Base-by-base conservation (phyloP, 495 filamentous ascomycete genomes). In the Penicillium atrosanguineum region DNA sequence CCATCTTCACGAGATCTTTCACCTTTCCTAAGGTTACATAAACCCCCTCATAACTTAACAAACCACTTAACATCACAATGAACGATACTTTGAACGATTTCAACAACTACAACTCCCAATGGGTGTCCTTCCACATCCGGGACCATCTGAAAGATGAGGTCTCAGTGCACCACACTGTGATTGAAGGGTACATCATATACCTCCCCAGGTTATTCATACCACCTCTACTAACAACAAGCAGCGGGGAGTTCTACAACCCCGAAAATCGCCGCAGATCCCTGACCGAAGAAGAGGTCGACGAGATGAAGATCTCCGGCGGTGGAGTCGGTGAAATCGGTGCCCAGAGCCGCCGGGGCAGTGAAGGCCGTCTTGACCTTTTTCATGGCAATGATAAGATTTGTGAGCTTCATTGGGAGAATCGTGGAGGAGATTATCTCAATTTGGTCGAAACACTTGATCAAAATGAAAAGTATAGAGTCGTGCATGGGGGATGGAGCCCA, bases 391-490 rank as follows among this genome's bases (percentile, higher is more conserved):
- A 41, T 47, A 73, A 73, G 62, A 73, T 73, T 41, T 73, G 70
- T 44, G 70, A 73, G 47, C 60, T 73, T 15, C 70, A 73, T 46
- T 73, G 70, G 70, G 70, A 73, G 53, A 73, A 73, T 50, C 62
- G 69, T 18, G 53, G 57, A 7, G 62, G 62, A 34, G 56, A 62
- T 0, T 41, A 38, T 15, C 20, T 44, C 36, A 73, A 73, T 28
- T 45, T 65, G 21, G 64, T 73, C 29, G 70, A 73, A 58, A 53
- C 63, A 52, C 29, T 69, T 52, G 69, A 72, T 40, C 40, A 42
- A 12, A 64, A 46, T 50, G 55, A 66, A 44, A 60, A 65, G 42
- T 73, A 73, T 50, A 64, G 53, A 41, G 49, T 73, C 50, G 64
- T 65, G 59, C 58, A 63, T 59, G 57, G 64, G 36, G 70, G 70